phyloP scores from a whole-genome alignment of 169 alveolate species.

The Eimeria necatrix region DNA sequence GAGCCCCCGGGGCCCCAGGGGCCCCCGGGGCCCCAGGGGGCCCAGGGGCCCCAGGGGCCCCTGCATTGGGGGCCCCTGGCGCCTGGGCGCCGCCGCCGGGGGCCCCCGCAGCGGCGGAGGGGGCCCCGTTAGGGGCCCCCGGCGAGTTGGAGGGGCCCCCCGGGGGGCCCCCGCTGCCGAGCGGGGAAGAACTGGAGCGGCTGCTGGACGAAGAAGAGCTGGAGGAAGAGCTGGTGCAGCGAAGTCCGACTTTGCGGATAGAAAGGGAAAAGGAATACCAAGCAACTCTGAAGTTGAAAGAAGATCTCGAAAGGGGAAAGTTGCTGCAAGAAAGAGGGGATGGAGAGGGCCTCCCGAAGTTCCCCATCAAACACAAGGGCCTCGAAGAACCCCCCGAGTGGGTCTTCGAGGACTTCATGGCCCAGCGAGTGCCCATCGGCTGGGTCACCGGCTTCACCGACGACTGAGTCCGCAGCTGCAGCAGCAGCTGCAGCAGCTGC shows the following conservation, averaged over 20 bases:
- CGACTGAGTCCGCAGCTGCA: slow-evolving; percentile 28
- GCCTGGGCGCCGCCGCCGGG: background rate
- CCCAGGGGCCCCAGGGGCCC: no score
- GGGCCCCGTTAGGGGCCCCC: slow-evolving; percentile 17
- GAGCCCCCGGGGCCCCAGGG: no score
- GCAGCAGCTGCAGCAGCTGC: background rate
- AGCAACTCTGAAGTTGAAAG: slow-evolving; percentile 21
- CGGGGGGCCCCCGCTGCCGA: background rate
- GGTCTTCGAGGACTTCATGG: slow-evolving; percentile 78
- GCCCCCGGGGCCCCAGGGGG: background rate
- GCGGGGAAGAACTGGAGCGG: slow-evolving; percentile 35
- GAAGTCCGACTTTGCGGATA: slow-evolving; percentile 45
- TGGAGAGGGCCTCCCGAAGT: slow-evolving; percentile 65
- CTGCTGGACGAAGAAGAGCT: slow-evolving; percentile 76
- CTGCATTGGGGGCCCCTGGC: no score
- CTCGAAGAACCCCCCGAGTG: slow-evolving; percentile 72
- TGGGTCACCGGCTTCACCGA: slow-evolving; percentile 43
- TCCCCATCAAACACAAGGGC: slow-evolving; percentile 43
- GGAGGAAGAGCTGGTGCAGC: slow-evolving; percentile 67
- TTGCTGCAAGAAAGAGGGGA: slow-evolving; percentile 66
- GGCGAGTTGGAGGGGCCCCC: background rate
- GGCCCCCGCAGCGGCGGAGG: background rate
- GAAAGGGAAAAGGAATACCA: slow-evolving; percentile 66
- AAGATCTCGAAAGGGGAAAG: slow-evolving; percentile 43
- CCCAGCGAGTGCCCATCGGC: slow-evolving; percentile 69